These are phyloP conservation scores for Aspergillus conjunctus DNA, from an alignment of 495 filamentous ascomycete genomes.

Conservation along the genomic window DNA sequence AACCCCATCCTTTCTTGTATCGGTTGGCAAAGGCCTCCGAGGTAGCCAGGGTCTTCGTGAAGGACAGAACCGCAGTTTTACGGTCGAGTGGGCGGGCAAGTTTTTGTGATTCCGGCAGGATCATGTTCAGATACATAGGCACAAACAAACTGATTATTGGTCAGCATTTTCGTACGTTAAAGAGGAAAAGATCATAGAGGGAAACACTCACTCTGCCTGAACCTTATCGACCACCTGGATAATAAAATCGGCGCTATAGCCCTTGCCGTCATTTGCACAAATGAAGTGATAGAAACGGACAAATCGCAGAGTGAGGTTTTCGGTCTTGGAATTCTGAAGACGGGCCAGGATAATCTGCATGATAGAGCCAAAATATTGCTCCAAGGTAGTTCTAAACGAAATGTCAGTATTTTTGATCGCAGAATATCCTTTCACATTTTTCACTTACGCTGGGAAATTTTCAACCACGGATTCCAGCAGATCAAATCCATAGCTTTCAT, in stretches of 20 bases:
- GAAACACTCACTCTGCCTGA: slow-evolving; percentile 61
- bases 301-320: slow-evolving; percentile 78
- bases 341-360: slow-evolving; percentile 80
- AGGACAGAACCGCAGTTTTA: slow-evolving; percentile 88
- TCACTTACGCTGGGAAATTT: slow-evolving; percentile 67
- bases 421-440: slow-evolving; percentile 23
- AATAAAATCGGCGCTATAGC: slow-evolving; percentile 87
- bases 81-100: slow-evolving; percentile 85
- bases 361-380: slow-evolving; percentile 77
- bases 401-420: slow-evolving; percentile 16
- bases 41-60: slow-evolving; percentile 85
- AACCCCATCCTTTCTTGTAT: slow-evolving; percentile 83
- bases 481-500: slow-evolving; percentile 83
- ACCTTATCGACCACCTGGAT: slow-evolving; percentile 77
- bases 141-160: slow-evolving; percentile 65
- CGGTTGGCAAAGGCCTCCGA: slow-evolving; percentile 74
- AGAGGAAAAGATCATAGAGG: neutral
- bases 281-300: slow-evolving; percentile 91
- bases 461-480: slow-evolving; percentile 78
- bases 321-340: slow-evolving; percentile 75
- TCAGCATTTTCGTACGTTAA: slow-evolving; percentile 26
- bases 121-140: slow-evolving; percentile 78
- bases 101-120: slow-evolving; percentile 85
- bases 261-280: slow-evolving; percentile 71
- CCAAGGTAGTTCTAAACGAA: slow-evolving; percentile 55